Evolutionary conservation across 2,329 filamentous ascomycete species (phyloP), one percentile per base, ranked within the genome.

Genomic region (Hypoxylon sp.): DNA sequence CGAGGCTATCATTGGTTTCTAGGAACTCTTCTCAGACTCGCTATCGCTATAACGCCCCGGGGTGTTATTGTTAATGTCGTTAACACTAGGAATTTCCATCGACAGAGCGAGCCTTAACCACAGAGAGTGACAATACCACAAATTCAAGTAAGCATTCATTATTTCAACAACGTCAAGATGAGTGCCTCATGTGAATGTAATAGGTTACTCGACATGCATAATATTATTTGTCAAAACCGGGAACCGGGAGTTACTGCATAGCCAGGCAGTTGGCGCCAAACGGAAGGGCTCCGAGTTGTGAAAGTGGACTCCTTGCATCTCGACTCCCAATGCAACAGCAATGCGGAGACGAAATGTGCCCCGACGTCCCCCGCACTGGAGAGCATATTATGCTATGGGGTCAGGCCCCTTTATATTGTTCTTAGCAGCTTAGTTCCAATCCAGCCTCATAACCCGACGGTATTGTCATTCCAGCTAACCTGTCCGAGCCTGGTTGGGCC

Each of bases 391-490:
- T 4, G 8, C 41, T 46, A 56, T 62, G 59, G 56, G 59, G 55
- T 52, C 41, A n/a, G 15, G 47, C 49, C 11, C 50, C 7, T 26
- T 44, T 26, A 48, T 61, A 53, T 48, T 37, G 30, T 8, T 7
- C 22, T 30, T 19, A 8, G 17, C 6, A 30, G 5, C 6, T 30
- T 48, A 55, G 20, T 41, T 59, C 60, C 28, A 62, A 64, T 64
- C 56, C 50, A 64, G 66, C 64, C 62, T 67, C 55, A 59, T 64
- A 65, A 43, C 60, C 65, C 62, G 58, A 56, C 26, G 50, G 7
- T 58, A 19, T 56, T 62, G 60, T 57, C 41, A 39, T 17, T 39
- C 59, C 26, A 39, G 41, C 28, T 26, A 62, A 52, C 47, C 34
- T 15, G 11, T 3, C 11, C 30, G 50, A 32, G 11, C 32, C 32